Percentiles rank a stretch among this genome's conserved stretches.
Evolutionary conservation across 176 grass and related monocot genomes (phyloP).

Genomic region (Phragmites australis): DNA sequence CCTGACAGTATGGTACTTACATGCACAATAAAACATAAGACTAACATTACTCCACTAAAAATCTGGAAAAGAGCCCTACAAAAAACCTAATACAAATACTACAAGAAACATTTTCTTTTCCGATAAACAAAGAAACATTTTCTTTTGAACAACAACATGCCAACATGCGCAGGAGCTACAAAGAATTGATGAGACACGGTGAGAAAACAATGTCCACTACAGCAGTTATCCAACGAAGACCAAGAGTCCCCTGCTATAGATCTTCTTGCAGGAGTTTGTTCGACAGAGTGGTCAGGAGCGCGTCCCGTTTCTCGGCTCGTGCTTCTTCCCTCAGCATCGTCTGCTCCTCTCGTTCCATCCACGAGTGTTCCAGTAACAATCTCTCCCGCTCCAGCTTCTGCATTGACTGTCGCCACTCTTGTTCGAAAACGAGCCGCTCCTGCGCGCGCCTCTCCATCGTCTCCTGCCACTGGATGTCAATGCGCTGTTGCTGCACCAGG

Average conservation of each 20-base stretch:
- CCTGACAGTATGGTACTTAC: conserved; percentile 28
- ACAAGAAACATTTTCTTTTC: background rate
- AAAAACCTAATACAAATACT: conserved; percentile 23
- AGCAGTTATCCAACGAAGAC: conserved; percentile 17
- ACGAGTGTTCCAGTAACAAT: conserved; percentile 73
- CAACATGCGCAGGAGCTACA: conserved; percentile 39
- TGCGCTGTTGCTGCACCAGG: conserved; percentile 66
- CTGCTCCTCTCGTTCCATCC: conserved; percentile 73
- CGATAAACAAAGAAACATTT: no score
- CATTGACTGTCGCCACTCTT: conserved; percentile 79
- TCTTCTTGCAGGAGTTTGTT: conserved; percentile 63
- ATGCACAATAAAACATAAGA: background rate
- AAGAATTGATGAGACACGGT: conserved; percentile 44
- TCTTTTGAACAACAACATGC: conserved; percentile 34
- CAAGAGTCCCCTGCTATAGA: conserved; percentile 28
- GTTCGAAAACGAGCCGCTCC: conserved; percentile 70
- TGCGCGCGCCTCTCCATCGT: conserved; percentile 58
- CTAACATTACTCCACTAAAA: conserved; percentile 15
- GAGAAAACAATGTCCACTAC: conserved; percentile 29
- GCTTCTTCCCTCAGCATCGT: conserved; percentile 54
- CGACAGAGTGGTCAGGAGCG: conserved; percentile 42
- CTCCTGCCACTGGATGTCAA: conserved; percentile 73
- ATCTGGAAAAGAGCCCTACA: conserved; percentile 13
- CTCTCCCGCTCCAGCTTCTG: conserved; percentile 85
- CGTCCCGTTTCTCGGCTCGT: conserved; percentile 62